Conservation (phyloP, 2,329 filamentous ascomycete genomes). For the Pseudogymnoascus sp. region DNA sequence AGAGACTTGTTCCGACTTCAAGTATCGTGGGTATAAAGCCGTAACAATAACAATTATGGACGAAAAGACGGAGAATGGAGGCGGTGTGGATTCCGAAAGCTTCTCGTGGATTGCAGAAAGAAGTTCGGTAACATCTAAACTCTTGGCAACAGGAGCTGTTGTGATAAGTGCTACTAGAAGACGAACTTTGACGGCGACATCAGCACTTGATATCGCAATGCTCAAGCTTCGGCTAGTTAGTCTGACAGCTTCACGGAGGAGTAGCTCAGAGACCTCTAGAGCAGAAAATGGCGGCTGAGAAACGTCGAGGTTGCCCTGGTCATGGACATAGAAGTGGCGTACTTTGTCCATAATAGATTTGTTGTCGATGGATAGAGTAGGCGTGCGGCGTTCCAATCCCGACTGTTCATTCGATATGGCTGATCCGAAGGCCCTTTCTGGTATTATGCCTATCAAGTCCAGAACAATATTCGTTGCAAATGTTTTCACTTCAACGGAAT, state of each 20-base stretch:
- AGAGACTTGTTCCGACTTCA: constrained; percentile 45
- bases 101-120: constrained; percentile 44
- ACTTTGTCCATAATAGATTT: constrained; percentile 53
- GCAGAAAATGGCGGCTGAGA: constrained; percentile 51
- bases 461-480: constrained; percentile 42
- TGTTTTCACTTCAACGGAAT: constrained; percentile 18
- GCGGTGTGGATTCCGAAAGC: constrained; percentile 31
- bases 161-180: constrained; percentile 50
- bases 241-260: constrained; percentile 52
- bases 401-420: constrained; percentile 23
- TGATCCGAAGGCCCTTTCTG: constrained; percentile 51
- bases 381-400: constrained; percentile 18
- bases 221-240: constrained; percentile 42
- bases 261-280: constrained; percentile 49
- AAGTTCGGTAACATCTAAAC: constrained; percentile 40
- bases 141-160: constrained; percentile 40
- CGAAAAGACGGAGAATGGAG: constrained; percentile 47
- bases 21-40: constrained; percentile 47
- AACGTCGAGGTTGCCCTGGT: constrained; percentile 61
- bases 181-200: constrained; percentile 49
- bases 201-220: constrained; percentile 33
- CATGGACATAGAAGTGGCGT: constrained; percentile 58
- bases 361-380: constrained; percentile 30
- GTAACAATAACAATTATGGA: constrained; percentile 51
- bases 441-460: constrained; percentile 54